Base-by-base conservation (phyloP, 2,329 filamentous ascomycete species). In the Pseudopyricularia cyperi region DNA sequence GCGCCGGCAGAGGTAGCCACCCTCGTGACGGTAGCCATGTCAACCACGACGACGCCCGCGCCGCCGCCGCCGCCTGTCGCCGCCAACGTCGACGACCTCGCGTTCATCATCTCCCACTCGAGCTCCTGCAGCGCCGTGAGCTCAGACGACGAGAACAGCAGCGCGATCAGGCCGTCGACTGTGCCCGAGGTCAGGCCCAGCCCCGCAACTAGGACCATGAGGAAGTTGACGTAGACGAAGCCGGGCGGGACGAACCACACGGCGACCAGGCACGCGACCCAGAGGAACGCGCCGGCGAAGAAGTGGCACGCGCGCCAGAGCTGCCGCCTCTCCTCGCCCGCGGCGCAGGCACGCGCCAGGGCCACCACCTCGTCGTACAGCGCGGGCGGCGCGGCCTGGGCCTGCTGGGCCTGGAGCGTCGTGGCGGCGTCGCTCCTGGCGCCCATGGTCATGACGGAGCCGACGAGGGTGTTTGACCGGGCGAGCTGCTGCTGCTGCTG, bases 61-160 rank as follows among this genome's bases (percentile, higher is more conserved):
- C n/a, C n/a, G n/a, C n/a, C n/a, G n/a, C n/a, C n/a, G n/a, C n/a
- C n/a, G n/a, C n/a, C n/a, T n/a, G n/a, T n/a, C n/a, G n/a, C n/a
- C n/a, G n/a, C n/a, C n/a, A n/a, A n/a, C 37, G 37, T 19, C 4
- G 66, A 61, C 0, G 70, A 68, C 56, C 70, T 82, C 12, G 84
- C 83, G 63, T 86, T 90, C 50, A 71, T 71, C 26, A 97, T 83
- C 67, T 98, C 93, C 86, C 89, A 96, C 64, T 93, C 82, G 68
- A 97, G 97, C 70, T 98, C 93, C 60, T 81, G 83, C 52, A 98
- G 70, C 4, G 85, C 83, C 54, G 89, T 77, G 54, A 96, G 68
- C 69, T 98, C 93, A 55, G 82, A 82, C 11, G 85, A 83, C 54
- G 95, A 84, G 65, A 98, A 98, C 48, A 97, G 66, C 0, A 93